A percentile compares a stretch with the other conserved stretches of the same genome.
phyloP scores from a whole-genome alignment of 164 flowering plant genomes.

The Vitis rupestris region DNA sequence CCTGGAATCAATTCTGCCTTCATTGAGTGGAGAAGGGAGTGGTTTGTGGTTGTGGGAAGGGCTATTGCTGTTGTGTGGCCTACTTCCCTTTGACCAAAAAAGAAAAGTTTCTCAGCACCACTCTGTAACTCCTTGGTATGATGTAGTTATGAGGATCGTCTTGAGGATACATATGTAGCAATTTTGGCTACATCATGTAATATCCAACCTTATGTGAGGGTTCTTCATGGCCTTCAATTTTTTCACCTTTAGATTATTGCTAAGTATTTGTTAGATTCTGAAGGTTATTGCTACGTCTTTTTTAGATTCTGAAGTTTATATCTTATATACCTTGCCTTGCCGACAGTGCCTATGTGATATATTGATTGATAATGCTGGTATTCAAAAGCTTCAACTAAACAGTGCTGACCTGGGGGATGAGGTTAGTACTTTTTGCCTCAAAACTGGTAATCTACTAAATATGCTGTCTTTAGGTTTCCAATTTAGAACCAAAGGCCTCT shows the following conservation, averaged over 20 bases:
- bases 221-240: too few relatives aligned
- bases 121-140: not conserved
- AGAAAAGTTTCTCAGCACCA: not conserved
- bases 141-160: not conserved
- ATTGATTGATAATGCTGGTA: conserved; percentile 58
- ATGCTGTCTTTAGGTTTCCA: too few relatives aligned
- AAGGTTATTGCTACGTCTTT: not conserved
- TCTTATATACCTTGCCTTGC: conserved; percentile 1
- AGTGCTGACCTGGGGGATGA: conserved; percentile 87
- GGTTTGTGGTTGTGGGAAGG: too few relatives aligned
- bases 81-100: too few relatives aligned
- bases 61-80: too few relatives aligned
- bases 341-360: conserved; percentile 69
- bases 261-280: too few relatives aligned
- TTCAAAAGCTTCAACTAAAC: conserved; percentile 84
- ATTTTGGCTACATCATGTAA: too few relatives aligned
- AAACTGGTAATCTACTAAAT: conserved; percentile 6
- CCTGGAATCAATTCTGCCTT: too few relatives aligned
- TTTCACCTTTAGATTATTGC: too few relatives aligned
- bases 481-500: not conserved
- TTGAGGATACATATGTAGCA: not conserved
- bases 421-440: conserved; percentile 43
- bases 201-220: too few relatives aligned
- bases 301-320: not conserved
- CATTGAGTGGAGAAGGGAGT: too few relatives aligned